phyloP scores from a whole-genome alignment of 1,139 yeast genomes.

The Scheffersomyces insectosa region DNA sequence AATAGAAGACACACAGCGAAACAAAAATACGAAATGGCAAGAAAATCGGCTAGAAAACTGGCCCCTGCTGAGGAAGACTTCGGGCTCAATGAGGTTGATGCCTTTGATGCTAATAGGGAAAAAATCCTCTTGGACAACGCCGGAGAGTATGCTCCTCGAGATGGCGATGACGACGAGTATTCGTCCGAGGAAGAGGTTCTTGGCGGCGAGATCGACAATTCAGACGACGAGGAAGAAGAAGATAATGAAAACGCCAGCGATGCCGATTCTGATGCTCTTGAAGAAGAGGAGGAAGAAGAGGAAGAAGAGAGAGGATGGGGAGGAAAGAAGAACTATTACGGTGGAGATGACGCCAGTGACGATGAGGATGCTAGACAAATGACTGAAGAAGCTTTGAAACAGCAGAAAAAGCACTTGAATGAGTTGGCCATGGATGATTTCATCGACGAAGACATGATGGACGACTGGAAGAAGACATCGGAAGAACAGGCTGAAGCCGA shows the following conservation, averaged over 20 bases:
- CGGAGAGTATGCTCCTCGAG: slow-evolving; percentile 37
- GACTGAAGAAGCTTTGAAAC: slow-evolving; percentile 85
- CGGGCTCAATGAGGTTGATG: slow-evolving; percentile 65
- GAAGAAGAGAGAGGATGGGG: slow-evolving; percentile 80
- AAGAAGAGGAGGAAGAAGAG: slow-evolving; percentile 48
- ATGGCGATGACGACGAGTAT: slow-evolving; percentile 33
- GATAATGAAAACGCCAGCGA: slow-evolving; percentile 33
- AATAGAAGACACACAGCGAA: too few species aligned
- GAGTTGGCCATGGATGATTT: slow-evolving; percentile 83
- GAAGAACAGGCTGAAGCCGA: slow-evolving; percentile 31
- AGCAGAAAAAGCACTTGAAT: slow-evolving; percentile 81
- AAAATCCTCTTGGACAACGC: slow-evolving; percentile 62
- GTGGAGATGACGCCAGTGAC: slow-evolving; percentile 76
- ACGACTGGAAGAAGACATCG: slow-evolving; percentile 59
- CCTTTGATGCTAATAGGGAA: slow-evolving; percentile 66
- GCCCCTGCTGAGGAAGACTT: slow-evolving; percentile 30
- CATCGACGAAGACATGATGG: slow-evolving; percentile 77
- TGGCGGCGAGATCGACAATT: slow-evolving; percentile 29
- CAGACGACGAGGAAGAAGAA: slow-evolving; percentile 28
- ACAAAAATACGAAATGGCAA: too few species aligned
- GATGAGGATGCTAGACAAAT: slow-evolving; percentile 77
- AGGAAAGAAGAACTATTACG: slow-evolving; percentile 68
- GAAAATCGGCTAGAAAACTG: not conserved
- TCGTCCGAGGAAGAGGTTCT: slow-evolving; percentile 52
- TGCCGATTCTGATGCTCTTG: slow-evolving; percentile 40